Percentiles rank a stretch among this genome's conserved stretches.
Conservation (phyloP, 2,329 filamentous ascomycete genomes). For the Pochonia chlamydosporia region DNA sequence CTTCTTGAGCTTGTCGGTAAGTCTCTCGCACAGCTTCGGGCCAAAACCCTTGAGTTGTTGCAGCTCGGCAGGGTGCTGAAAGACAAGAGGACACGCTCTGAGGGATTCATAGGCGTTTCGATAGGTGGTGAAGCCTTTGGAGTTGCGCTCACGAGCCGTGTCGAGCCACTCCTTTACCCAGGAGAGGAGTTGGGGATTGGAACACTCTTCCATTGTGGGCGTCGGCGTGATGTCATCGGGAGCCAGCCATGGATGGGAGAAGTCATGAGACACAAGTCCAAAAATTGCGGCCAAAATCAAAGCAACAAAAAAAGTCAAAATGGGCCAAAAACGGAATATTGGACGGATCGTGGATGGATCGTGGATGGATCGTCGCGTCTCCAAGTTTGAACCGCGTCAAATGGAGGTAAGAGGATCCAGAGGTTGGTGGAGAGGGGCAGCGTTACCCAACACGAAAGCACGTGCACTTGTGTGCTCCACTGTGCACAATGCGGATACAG, state of each 20-base stretch:
- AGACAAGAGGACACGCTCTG: slow-evolving; percentile 64
- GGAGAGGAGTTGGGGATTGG: slow-evolving; percentile 64
- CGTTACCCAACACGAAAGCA: slow-evolving; percentile 6
- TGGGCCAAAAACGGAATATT: not conserved
- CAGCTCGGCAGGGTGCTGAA: slow-evolving; percentile 68
- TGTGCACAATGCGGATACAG: too few relatives aligned
- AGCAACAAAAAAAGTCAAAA: not conserved
- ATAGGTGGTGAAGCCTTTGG: slow-evolving; percentile 66
- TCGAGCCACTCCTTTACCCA: slow-evolving; percentile 79
- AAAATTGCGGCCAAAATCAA: not conserved
- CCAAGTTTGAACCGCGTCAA: too few relatives aligned
- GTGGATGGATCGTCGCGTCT: too few relatives aligned
- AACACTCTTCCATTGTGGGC: slow-evolving; percentile 37
- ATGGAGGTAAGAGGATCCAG: too few relatives aligned
- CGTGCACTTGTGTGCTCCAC: too few relatives aligned
- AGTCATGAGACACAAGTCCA: too few relatives aligned
- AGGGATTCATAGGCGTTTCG: slow-evolving; percentile 72
- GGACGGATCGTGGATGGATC: too few relatives aligned
- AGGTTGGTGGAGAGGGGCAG: too few relatives aligned
- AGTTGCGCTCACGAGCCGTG: slow-evolving; percentile 59
- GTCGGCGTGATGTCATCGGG: too few relatives aligned
- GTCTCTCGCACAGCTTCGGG: slow-evolving; percentile 61
- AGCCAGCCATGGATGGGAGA: not conserved
- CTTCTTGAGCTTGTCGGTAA: slow-evolving; percentile 54
- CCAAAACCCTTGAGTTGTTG: slow-evolving; percentile 70